A percentile compares a stretch with the other conserved stretches of the same genome.
Conservation (phyloP, 75 land plant species). For the Azolla pinnata region DNA sequence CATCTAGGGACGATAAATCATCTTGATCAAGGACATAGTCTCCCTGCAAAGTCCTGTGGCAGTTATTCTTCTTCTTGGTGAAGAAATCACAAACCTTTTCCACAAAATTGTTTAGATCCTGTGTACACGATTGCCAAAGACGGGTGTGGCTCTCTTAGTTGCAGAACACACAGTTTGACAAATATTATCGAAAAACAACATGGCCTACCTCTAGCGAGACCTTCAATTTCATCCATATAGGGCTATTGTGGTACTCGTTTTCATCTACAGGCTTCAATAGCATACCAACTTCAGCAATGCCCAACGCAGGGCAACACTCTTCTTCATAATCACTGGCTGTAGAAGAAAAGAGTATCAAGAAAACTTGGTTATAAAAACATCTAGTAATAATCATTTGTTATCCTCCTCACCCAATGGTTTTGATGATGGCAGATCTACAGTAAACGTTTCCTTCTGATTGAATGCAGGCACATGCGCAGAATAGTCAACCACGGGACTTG, state of each 20-base stretch:
- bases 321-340: too few species aligned
- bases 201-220: not conserved
- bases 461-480: too few species aligned
- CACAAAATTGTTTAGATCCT: not conserved
- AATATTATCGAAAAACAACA: too few species aligned
- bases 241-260: not conserved
- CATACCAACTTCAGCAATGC: not conserved
- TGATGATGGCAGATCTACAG: too few species aligned
- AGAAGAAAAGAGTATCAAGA: too few species aligned
- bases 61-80: not conserved
- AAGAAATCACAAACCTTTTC: not conserved
- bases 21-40: not conserved
- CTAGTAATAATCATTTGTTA: too few species aligned
- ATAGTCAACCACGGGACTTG: not conserved
- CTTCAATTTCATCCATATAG: not conserved
- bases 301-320: not conserved
- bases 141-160: too few species aligned
- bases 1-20: not conserved
- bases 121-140: not conserved
- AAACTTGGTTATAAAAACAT: too few species aligned
- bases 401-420: too few species aligned
- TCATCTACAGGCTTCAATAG: not conserved
- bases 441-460: too few species aligned
- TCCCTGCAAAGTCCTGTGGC: not conserved
- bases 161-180: too few species aligned